Evolutionary conservation across 768 basidiomycete genomes (phyloP).

Genomic region (Suillus spraguei): DNA sequence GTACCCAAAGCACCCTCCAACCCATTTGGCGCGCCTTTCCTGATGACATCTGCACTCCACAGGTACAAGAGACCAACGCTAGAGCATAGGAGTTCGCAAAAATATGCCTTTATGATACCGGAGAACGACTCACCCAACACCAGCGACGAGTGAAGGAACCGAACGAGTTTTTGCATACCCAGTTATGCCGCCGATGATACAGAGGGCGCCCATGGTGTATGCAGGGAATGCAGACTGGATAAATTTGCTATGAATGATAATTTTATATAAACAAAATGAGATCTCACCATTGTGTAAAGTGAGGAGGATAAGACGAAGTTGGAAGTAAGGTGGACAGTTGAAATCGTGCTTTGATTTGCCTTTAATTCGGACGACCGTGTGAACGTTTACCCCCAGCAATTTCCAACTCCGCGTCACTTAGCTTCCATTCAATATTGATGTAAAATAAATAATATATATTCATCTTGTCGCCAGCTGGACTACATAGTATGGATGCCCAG

Average conservation of each 20-base stretch:
- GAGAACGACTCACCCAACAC: constrained; percentile 59
- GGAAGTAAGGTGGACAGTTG: not conserved
- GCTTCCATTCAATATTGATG: not conserved
- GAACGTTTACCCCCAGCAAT: not conserved
- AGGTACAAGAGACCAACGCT: constrained; percentile 82
- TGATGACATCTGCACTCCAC: constrained; percentile 77
- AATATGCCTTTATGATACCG: not conserved
- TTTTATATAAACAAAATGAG: not conserved
- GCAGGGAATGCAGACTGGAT: constrained; percentile 80
- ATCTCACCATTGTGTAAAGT: not conserved
- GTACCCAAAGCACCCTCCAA: constrained; percentile 77
- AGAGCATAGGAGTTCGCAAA: constrained; percentile 9
- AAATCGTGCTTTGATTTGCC: not conserved
- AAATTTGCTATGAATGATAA: not conserved
- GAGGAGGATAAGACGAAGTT: not conserved
- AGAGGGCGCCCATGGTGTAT: constrained; percentile 74
- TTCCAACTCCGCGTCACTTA: not conserved
- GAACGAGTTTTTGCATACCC: constrained; percentile 75
- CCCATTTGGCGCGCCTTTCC: constrained; percentile 72
- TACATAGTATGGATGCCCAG: constrained; percentile 44
- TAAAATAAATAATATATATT: constrained; percentile 1
- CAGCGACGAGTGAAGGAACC: constrained; percentile 82
- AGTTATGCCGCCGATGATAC: constrained; percentile 74
- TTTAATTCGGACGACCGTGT: not conserved
- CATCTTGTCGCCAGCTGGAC: not conserved